Conservation (phyloP, 2,329 filamentous ascomycete genomes). For the Aspergillus niger region DNA sequence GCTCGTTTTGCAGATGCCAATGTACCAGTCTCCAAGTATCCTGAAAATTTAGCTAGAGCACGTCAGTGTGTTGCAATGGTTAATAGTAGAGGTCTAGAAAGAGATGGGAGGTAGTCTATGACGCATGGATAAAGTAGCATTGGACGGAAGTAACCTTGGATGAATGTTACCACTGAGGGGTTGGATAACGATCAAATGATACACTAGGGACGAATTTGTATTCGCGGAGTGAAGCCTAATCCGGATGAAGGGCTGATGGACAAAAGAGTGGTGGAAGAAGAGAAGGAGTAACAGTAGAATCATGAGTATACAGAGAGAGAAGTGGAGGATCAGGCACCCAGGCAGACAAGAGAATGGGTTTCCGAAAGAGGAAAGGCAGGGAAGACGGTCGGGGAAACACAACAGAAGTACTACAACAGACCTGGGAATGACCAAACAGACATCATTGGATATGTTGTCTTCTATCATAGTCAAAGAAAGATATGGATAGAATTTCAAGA, state of each 20-base stretch:
- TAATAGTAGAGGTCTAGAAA: not conserved
- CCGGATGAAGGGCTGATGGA: not conserved
- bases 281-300: not conserved
- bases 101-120: slow-evolving; percentile 16
- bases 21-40: not conserved
- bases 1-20: too few relatives aligned
- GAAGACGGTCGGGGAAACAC: not conserved
- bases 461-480: too few relatives aligned
- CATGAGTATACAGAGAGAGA: not conserved
- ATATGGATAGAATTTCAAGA: too few relatives aligned
- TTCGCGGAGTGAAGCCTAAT: too few relatives aligned
- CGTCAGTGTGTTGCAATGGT: slow-evolving; percentile 15
- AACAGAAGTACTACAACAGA: not conserved
- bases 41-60: not conserved
- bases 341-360: not conserved
- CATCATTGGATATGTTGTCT: too few relatives aligned
- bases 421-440: not conserved
- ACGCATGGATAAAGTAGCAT: slow-evolving; percentile 24
- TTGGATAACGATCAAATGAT: not conserved
- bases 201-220: not conserved
- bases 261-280: not conserved
- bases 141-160: slow-evolving; percentile 16
- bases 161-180: not conserved
- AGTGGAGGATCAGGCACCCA: not conserved
- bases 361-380: not conserved